Evolutionary conservation across 768 basidiomycete species (phyloP).

Genomic region (Naganishia onofrii): DNA sequence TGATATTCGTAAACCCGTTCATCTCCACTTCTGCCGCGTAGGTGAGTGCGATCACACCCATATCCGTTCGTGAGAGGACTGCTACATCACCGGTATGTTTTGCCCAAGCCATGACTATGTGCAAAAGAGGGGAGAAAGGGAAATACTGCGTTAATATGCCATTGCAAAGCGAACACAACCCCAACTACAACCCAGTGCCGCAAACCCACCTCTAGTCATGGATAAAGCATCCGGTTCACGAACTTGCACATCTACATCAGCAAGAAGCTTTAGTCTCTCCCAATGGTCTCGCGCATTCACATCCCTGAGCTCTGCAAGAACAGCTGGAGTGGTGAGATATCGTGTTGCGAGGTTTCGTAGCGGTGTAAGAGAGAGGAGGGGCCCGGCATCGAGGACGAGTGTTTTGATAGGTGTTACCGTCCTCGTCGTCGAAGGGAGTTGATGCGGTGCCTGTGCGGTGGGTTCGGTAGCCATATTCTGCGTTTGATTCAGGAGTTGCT

Average conservation of each 20-base stretch:
- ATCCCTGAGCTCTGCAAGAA: constrained; percentile 85
- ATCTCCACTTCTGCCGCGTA: constrained; percentile 58
- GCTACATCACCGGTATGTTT: constrained; percentile 96
- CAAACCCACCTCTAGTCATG: constrained; percentile 36
- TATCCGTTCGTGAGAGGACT: constrained; percentile 84
- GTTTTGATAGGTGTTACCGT: constrained; percentile 53
- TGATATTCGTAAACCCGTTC: constrained; percentile 16
- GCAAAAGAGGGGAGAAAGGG: neutral
- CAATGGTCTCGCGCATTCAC: constrained; percentile 75
- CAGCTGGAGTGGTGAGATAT: constrained; percentile 85
- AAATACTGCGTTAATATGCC: neutral
- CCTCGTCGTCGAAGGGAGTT: neutral
- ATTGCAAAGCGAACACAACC: neutral
- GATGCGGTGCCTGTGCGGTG: neutral
- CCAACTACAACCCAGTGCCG: no score
- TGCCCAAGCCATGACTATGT: constrained; percentile 77
- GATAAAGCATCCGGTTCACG: constrained; percentile 64
- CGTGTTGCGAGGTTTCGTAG: constrained; percentile 81
- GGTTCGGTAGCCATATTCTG: neutral
- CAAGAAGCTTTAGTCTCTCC: constrained; percentile 55
- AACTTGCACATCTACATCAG: constrained; percentile 69
- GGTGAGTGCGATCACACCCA: constrained; percentile 85
- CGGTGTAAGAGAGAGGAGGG: constrained; percentile 76
- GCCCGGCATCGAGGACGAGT: constrained; percentile 90
- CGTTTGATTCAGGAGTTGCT: neutral